phyloP scores from a whole-genome alignment of 192 early-diverging fungal genomes.

The Gonapodya prolifera region DNA sequence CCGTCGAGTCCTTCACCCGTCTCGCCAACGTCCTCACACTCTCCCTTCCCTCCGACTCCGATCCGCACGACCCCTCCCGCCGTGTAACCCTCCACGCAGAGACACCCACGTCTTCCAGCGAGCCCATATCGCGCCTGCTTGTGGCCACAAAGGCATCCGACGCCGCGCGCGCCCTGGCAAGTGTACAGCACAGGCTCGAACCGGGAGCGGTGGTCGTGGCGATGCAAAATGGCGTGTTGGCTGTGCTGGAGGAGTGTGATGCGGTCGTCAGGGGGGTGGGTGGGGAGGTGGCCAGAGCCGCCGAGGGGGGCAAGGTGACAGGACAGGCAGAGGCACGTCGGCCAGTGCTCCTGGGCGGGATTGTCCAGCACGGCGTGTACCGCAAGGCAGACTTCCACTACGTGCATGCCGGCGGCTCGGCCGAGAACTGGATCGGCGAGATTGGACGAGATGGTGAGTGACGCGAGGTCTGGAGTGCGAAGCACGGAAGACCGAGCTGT shows the following conservation, averaged over 20 bases:
- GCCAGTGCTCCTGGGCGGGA: not conserved
- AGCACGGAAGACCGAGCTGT: too few species aligned
- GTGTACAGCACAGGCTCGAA: not conserved
- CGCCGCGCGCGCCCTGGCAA: not conserved
- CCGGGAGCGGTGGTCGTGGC: not conserved
- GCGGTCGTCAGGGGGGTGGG: not conserved
- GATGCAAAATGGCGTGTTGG: not conserved
- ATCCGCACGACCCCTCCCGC: not conserved
- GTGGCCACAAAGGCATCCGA: not conserved
- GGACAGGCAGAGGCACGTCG: not conserved
- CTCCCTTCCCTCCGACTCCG: not conserved
- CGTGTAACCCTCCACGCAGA: not conserved
- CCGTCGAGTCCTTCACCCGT: not conserved
- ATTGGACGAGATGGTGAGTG: too few species aligned
- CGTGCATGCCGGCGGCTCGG: not conserved
- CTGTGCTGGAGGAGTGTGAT: not conserved
- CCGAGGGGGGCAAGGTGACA: too few species aligned
- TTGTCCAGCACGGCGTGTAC: not conserved
- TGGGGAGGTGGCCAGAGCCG: not conserved
- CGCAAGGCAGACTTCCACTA: not conserved
- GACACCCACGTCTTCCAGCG: not conserved
- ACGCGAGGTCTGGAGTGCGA: too few species aligned
- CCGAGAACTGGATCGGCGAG: not conserved
- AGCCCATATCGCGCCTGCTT: not conserved
- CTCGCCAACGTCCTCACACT: not conserved